These are phyloP conservation scores for Talinum fruticosum DNA, from an alignment of 148 eudicot species.

Conservation along the genomic window DNA sequence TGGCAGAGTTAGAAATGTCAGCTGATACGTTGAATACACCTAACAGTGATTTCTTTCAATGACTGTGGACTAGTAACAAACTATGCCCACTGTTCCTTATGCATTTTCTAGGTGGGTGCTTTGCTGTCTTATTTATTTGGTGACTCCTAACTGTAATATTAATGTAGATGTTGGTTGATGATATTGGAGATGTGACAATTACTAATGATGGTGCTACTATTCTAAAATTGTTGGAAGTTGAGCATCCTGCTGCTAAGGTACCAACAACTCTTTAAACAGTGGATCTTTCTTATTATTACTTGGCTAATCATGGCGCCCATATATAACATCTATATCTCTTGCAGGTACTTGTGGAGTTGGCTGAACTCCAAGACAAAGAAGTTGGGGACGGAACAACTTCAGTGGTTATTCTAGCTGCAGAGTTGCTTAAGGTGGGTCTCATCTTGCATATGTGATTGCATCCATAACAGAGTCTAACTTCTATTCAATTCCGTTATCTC, in stretches of 20 bases:
- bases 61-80: neutral
- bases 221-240: conserved; percentile 91
- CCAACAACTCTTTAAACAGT: neutral
- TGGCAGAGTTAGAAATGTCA: neutral
- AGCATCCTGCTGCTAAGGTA: conserved; percentile 98
- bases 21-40: neutral
- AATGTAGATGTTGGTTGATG: conserved; percentile 85
- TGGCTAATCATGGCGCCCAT: neutral
- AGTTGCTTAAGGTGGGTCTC: conserved; percentile 78
- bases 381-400: conserved; percentile 99
- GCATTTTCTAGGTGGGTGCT: neutral
- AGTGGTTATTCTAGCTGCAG: conserved; percentile 94
- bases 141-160: neutral
- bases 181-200: conserved; percentile 91
- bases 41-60: neutral
- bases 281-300: neutral
- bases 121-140: neutral
- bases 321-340: neutral
- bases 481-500: neutral
- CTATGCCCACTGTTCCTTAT: neutral
- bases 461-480: neutral
- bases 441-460: neutral
- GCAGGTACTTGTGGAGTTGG: conserved; percentile 95
- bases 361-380: conserved; percentile 97
- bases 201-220: conserved; percentile 98